phyloP scores from a whole-genome alignment of 495 filamentous ascomycete species.

The Xanthoparmelia taractica region DNA sequence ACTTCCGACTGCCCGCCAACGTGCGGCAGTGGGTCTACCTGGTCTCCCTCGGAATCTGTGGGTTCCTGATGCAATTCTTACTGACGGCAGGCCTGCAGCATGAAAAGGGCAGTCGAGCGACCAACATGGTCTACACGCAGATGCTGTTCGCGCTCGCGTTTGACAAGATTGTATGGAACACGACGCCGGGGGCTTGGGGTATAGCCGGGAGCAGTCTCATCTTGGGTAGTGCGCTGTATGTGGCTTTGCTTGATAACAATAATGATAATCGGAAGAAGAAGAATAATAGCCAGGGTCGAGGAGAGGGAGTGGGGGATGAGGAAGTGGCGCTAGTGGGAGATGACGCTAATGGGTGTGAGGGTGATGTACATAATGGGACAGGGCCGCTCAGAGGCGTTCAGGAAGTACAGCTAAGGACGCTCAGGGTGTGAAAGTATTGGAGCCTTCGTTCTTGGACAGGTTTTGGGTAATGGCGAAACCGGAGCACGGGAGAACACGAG shows the following conservation, averaged over 20 bases:
- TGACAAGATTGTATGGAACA: slow-evolving; percentile 71
- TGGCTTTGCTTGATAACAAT: slow-evolving; percentile 46
- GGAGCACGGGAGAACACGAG: not conserved
- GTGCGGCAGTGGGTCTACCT: slow-evolving; percentile 64
- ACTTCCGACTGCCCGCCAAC: slow-evolving; percentile 55
- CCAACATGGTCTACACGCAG: slow-evolving; percentile 84
- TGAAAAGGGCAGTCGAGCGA: slow-evolving; percentile 61
- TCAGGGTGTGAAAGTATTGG: slow-evolving; percentile 23
- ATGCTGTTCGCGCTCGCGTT: slow-evolving; percentile 86
- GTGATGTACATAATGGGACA: slow-evolving; percentile 3
- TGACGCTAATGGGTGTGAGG: slow-evolving; percentile 8
- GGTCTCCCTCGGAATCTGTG: slow-evolving; percentile 60
- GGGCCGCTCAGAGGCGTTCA: slow-evolving; percentile 21
- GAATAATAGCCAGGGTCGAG: not conserved
- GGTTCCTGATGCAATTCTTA: slow-evolving; percentile 81
- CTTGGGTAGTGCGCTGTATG: slow-evolving; percentile 71
- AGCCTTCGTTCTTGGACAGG: too few relatives aligned
- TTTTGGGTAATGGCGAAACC: not conserved
- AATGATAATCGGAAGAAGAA: slow-evolving; percentile 5
- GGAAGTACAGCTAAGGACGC: slow-evolving; percentile 24
- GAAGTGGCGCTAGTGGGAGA: slow-evolving; percentile 16
- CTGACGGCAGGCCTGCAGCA: slow-evolving; percentile 72
- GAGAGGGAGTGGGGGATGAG: slow-evolving; percentile 9
- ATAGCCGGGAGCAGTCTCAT: slow-evolving; percentile 72
- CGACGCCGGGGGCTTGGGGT: slow-evolving; percentile 56